phyloP scores from a whole-genome alignment of 1,284 basidiomycete species.

The Abortiporus biennis region DNA sequence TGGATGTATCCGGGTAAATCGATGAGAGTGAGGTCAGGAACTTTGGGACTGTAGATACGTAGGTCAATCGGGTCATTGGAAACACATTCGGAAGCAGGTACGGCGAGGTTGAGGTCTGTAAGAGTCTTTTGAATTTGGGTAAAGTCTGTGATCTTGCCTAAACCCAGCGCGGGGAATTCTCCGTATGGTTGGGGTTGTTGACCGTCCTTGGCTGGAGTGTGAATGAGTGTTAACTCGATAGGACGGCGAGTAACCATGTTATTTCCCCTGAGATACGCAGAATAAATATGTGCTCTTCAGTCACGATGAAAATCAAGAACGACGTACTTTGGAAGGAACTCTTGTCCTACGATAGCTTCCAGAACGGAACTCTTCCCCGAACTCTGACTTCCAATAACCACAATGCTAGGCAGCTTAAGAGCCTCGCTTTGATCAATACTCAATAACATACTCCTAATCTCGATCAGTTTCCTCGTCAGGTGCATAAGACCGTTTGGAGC shows the following conservation, averaged over 20 bases:
- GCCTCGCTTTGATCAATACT: constrained; percentile 94
- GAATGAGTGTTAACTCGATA: constrained; percentile 95
- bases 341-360: constrained; percentile 96
- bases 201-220: constrained; percentile 64
- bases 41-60: constrained; percentile 91
- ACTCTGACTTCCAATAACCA: constrained; percentile 97
- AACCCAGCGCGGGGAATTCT: constrained; percentile 87
- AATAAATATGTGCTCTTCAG: constrained; percentile 7
- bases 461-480: constrained; percentile 92
- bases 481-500: constrained; percentile 82
- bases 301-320: constrained; percentile 7
- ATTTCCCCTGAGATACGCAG: constrained; percentile 63
- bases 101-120: constrained; percentile 92
- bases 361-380: constrained; percentile 97
- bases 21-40: constrained; percentile 95
- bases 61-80: constrained; percentile 96
- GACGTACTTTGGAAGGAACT: constrained; percentile 93
- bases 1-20: constrained; percentile 98
- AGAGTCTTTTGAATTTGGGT: constrained; percentile 86
- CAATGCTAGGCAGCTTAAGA: constrained; percentile 93
- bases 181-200: constrained; percentile 80
- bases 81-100: constrained; percentile 84
- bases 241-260: constrained; percentile 99
- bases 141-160: constrained; percentile 89
- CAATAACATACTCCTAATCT: constrained; percentile 90